phyloP scores from a whole-genome alignment of 768 basidiomycete species.

The Tricholoma sp. region DNA sequence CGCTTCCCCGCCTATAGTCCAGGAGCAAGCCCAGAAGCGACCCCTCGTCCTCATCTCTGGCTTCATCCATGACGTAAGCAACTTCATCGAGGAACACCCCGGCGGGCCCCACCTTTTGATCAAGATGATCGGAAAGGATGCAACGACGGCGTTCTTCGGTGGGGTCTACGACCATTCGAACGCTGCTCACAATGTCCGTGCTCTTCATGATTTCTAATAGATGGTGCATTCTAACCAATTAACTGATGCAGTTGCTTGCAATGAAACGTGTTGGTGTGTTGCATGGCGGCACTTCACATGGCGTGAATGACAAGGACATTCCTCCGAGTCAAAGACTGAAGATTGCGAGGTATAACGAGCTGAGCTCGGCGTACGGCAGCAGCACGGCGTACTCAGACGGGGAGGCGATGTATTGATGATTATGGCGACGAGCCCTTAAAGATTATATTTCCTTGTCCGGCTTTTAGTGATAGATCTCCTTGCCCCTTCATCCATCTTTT shows the following conservation, averaged over 20 bases:
- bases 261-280: conserved; percentile 65
- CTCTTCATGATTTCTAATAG: not conserved
- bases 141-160: conserved; percentile 82
- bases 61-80: conserved; percentile 80
- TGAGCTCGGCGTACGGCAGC: conserved; percentile 48
- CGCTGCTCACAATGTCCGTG: conserved; percentile 74
- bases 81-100: conserved; percentile 73
- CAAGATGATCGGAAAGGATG: conserved; percentile 69
- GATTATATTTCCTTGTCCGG: not conserved
- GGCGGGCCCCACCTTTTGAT: conserved; percentile 63
- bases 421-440: not conserved
- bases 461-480: not conserved
- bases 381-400: conserved; percentile 56
- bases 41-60: conserved; percentile 84
- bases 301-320: conserved; percentile 54
- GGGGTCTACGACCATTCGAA: conserved; percentile 80
- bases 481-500: not conserved
- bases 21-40: conserved; percentile 71
- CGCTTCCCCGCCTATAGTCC: conserved; percentile 40
- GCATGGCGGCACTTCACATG: conserved; percentile 55
- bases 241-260: conserved; percentile 39
- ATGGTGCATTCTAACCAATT: not conserved
- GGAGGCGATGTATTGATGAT: conserved; percentile 34
- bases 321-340: conserved; percentile 71
- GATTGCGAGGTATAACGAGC: conserved; percentile 60